phyloP scores from a whole-genome alignment of 768 basidiomycete genomes.

The Pleurotus cornucopiae region DNA sequence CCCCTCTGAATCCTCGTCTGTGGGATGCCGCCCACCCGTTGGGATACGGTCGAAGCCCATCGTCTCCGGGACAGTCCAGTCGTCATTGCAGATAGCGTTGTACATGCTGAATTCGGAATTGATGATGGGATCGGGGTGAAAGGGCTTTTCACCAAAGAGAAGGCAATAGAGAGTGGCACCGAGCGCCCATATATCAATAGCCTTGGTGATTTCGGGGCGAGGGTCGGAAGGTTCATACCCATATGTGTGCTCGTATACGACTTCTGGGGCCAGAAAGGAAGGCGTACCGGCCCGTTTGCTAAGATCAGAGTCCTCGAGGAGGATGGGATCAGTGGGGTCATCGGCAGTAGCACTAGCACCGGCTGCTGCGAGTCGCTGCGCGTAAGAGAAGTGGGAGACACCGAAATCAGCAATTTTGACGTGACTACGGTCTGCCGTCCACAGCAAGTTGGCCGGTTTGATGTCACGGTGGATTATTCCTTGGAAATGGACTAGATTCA shows the following conservation, averaged over 20 bases:
- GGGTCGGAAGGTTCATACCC: conserved; percentile 25
- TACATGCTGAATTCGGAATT: conserved; percentile 65
- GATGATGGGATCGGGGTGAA: conserved; percentile 36
- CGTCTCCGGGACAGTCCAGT: conserved; percentile 60
- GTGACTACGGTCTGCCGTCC: conserved; percentile 77
- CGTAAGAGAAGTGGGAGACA: conserved; percentile 93
- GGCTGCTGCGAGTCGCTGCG: conserved; percentile 71
- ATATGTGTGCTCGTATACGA: conserved; percentile 64
- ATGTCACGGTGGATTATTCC: conserved; percentile 99
- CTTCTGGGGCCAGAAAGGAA: conserved; percentile 94
- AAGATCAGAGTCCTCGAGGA: conserved; percentile 81
- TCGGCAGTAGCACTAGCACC: conserved; percentile 31
- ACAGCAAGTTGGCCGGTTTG: conserved; percentile 95
- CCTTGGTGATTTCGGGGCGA: conserved; percentile 72
- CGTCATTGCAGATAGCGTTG: conserved; percentile 69
- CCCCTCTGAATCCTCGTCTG: conserved; percentile 45
- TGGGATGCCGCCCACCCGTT: conserved; percentile 59
- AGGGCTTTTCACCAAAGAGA: conserved; percentile 84
- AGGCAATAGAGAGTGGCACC: conserved; percentile 95
- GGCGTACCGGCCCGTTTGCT: conserved; percentile 93
- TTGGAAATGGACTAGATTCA: conserved; percentile 82
- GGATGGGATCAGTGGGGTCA: conserved; percentile 52
- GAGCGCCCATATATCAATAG: conserved; percentile 97
- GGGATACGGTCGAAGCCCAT: conserved; percentile 72
- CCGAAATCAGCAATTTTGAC: conserved; percentile 99